Conservation (phyloP, 305 asterid genomes). For the Rubia tinctorum region DNA sequence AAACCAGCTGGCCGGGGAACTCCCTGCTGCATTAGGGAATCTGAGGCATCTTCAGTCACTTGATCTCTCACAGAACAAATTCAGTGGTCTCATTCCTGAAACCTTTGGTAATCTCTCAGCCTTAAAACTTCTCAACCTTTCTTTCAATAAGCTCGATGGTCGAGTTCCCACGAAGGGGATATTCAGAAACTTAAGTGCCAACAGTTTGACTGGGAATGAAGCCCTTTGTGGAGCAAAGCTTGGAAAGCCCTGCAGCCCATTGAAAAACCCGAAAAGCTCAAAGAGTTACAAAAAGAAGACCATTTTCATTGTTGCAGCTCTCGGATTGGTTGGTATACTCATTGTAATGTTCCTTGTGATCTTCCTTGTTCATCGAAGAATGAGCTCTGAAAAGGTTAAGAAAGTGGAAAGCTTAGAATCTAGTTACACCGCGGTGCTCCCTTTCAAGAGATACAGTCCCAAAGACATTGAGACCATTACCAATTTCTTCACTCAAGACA, state of each 20-base stretch:
- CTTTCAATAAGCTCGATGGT: slow-evolving; percentile 73
- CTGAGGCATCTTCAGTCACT: slow-evolving; percentile 37
- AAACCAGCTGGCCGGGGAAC: slow-evolving; percentile 46
- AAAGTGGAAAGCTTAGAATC: slow-evolving; percentile 17
- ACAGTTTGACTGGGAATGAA: slow-evolving; percentile 51
- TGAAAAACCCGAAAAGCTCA: slow-evolving; percentile 16
- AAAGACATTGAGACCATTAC: slow-evolving; percentile 54
- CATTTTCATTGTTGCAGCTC: slow-evolving; percentile 29
- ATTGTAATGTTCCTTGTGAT: slow-evolving; percentile 28
- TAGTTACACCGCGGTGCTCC: slow-evolving; percentile 26
- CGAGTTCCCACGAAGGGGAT: slow-evolving; percentile 52
- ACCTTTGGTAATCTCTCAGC: slow-evolving; percentile 38
- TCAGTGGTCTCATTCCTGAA: slow-evolving; percentile 60
- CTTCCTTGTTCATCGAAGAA: slow-evolving; percentile 13
- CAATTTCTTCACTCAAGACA: slow-evolving; percentile 43
- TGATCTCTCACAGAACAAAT: slow-evolving; percentile 65
- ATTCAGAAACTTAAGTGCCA: slow-evolving; percentile 27
- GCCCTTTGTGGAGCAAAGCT: slow-evolving; percentile 53
- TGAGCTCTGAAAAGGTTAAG: slow-evolving; percentile 24
- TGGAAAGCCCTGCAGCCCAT: slow-evolving; percentile 30
- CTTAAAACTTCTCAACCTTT: slow-evolving; percentile 62
- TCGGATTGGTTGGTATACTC: slow-evolving; percentile 35
- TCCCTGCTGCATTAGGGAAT: slow-evolving; percentile 43
- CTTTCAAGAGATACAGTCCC: slow-evolving; percentile 48
- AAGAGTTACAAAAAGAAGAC: slow-evolving; percentile 32